Evolutionary conservation across 768 basidiomycete species (phyloP).

Genomic region (Boletus rex-veris): DNA sequence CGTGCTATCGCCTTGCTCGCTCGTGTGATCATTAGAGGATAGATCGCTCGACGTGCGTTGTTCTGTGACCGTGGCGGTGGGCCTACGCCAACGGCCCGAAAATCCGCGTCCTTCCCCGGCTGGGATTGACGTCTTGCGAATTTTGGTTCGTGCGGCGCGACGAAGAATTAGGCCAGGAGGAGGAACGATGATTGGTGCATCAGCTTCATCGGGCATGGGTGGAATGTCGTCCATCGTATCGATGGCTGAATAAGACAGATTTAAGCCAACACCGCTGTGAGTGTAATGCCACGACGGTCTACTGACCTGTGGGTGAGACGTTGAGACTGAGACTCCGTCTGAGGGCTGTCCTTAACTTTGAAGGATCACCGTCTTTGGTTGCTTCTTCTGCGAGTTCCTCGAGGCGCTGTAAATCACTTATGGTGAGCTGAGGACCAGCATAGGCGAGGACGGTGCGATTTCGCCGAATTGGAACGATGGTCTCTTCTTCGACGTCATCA

Average conservation of each 20-base stretch:
- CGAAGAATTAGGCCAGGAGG: slow-evolving; percentile 87
- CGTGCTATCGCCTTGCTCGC: slow-evolving; percentile 59
- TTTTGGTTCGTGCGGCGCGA: slow-evolving; percentile 91
- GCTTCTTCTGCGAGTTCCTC: slow-evolving; percentile 93
- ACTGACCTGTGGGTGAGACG: slow-evolving; percentile 78
- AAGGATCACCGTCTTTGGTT: slow-evolving; percentile 75
- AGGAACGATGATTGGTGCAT: slow-evolving; percentile 83
- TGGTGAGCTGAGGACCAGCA: slow-evolving; percentile 81
- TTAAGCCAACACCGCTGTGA: slow-evolving; percentile 21
- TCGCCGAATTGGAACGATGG: slow-evolving; percentile 65
- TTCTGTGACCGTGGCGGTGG: slow-evolving; percentile 32
- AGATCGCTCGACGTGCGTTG: slow-evolving; percentile 66
- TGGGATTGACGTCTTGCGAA: slow-evolving; percentile 76
- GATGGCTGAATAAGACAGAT: slow-evolving; percentile 43
- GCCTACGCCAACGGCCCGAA: slow-evolving; percentile 34
- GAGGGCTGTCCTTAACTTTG: slow-evolving; percentile 71
- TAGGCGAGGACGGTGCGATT: slow-evolving; percentile 65
- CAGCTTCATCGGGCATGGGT: slow-evolving; percentile 73
- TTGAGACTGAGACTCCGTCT: slow-evolving; percentile 88
- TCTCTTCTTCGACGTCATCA: slow-evolving; percentile 71
- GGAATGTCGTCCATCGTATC: slow-evolving; percentile 66
- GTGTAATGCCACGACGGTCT: slow-evolving; percentile 6
- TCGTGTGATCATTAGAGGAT: slow-evolving; percentile 50
- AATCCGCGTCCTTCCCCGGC: slow-evolving; percentile 87
- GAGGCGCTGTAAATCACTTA: slow-evolving; percentile 90